Evolutionary conservation across 495 filamentous ascomycete genomes (phyloP).

Genomic region (Extremus antarcticus): DNA sequence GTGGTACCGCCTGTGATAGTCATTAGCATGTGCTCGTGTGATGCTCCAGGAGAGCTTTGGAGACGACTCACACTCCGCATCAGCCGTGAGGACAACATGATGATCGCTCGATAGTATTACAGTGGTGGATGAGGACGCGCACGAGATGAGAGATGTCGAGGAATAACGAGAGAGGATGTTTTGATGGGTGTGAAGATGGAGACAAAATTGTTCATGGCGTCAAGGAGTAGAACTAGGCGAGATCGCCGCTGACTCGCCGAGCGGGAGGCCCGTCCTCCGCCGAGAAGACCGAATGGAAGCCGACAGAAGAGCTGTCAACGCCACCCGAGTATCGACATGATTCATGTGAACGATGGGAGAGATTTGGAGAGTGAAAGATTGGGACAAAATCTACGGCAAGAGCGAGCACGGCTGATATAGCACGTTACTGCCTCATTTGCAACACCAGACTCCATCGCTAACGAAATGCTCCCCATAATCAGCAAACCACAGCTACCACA

Average conservation of each 20-base stretch:
- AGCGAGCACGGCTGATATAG: no score
- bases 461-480: not conserved
- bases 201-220: not conserved
- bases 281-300: not conserved
- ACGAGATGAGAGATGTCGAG: constrained; percentile 5
- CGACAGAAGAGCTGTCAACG: no score
- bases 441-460: not conserved
- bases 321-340: no score
- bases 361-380: no score
- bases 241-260: no score
- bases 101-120: constrained; percentile 22
- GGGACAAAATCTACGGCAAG: no score
- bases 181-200: constrained; percentile 1
- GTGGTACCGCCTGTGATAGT: constrained; percentile 47
- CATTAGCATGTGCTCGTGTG: constrained; percentile 21
- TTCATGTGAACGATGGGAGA: no score
- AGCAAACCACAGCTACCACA: not conserved
- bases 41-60: constrained; percentile 18
- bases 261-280: no score
- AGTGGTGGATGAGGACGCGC: constrained; percentile 19
- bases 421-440: no score
- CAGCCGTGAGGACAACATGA: constrained; percentile 55
- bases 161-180: not conserved
- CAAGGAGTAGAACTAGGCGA: no score
- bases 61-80: constrained; percentile 57